These are phyloP conservation scores for Jatropha multifida DNA, from an alignment of 441 rosid species.

Conservation along the genomic window DNA sequence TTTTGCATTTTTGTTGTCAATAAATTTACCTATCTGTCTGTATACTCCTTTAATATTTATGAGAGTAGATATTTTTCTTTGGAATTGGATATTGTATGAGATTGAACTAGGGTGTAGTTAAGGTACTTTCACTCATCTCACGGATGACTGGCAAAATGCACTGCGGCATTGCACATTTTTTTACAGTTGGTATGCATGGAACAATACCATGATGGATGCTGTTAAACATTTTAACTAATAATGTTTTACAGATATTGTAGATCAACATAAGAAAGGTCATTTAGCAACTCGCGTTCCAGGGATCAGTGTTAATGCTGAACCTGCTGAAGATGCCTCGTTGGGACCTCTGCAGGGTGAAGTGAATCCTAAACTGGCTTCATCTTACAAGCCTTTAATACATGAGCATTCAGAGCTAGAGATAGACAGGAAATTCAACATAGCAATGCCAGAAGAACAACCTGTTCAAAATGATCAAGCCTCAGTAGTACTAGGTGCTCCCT, in stretches of 20 bases:
- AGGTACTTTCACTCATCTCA: neutral
- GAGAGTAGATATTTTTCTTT: neutral
- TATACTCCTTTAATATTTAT: neutral
- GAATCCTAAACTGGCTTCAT: neutral
- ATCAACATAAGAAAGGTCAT: neutral
- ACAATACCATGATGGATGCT: neutral
- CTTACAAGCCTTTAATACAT: neutral
- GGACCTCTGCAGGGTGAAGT: neutral
- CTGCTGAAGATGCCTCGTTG: constrained; percentile 2
- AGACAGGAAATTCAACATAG: neutral
- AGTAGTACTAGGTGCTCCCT: constrained; percentile 5
- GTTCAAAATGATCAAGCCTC: constrained; percentile 4
- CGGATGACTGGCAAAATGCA: neutral
- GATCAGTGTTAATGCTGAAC: neutral
- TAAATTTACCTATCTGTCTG: neutral
- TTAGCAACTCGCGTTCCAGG: neutral
- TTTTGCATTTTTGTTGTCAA: neutral
- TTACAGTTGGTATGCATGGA: neutral
- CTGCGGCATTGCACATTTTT: neutral
- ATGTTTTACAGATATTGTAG: neutral
- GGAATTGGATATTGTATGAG: neutral
- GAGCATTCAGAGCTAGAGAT: constrained; percentile 7
- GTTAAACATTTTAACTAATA: neutral
- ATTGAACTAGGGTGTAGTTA: neutral
- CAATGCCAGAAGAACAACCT: neutral